These are phyloP conservation scores for Acarospora socialis DNA, from an alignment of 2,329 filamentous ascomycete genomes.

Conservation along the genomic window DNA sequence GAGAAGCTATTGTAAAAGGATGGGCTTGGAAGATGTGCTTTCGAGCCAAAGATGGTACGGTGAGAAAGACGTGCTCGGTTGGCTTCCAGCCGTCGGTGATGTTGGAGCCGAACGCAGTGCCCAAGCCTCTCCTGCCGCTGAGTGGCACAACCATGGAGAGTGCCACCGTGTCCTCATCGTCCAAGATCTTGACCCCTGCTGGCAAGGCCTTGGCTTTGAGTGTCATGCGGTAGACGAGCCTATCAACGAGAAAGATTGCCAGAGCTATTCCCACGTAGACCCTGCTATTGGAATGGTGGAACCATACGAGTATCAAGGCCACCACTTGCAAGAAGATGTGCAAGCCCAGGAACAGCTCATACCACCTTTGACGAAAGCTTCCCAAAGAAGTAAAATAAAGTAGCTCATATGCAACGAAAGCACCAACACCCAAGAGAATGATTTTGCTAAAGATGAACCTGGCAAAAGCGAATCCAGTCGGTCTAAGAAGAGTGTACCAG, in stretches of 20 bases:
- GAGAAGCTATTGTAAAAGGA: slow-evolving; percentile 53
- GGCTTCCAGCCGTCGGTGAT: slow-evolving; percentile 42
- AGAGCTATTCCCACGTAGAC: slow-evolving; percentile 41
- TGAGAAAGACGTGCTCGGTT: slow-evolving; percentile 50
- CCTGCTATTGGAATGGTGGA: slow-evolving; percentile 41
- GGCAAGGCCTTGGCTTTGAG: slow-evolving; percentile 35
- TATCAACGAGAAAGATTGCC: slow-evolving; percentile 43
- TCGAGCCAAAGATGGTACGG: slow-evolving; percentile 39
- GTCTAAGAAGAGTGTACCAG: slow-evolving; percentile 40
- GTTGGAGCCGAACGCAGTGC: slow-evolving; percentile 18
- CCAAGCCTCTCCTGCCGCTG: slow-evolving; percentile 12
- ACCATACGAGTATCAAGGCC: slow-evolving; percentile 42
- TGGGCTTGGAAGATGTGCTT: slow-evolving; percentile 45
- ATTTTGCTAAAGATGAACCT: slow-evolving; percentile 39
- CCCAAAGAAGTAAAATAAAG: slow-evolving; percentile 48
- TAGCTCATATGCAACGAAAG: slow-evolving; percentile 45
- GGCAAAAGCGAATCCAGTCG: slow-evolving; percentile 34
- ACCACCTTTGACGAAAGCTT: slow-evolving; percentile 45
- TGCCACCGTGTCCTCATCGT: slow-evolving; percentile 42
- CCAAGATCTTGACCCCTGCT: slow-evolving; percentile 39
- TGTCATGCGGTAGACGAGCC: slow-evolving; percentile 42
- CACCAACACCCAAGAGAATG: slow-evolving; percentile 39
- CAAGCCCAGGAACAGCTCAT: slow-evolving; percentile 46
- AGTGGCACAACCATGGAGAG: slow-evolving; percentile 21
- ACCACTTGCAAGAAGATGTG: slow-evolving; percentile 44